These are phyloP conservation scores for Phoma sp. DNA, from an alignment of 2,329 filamentous ascomycete species.

Conservation along the genomic window DNA sequence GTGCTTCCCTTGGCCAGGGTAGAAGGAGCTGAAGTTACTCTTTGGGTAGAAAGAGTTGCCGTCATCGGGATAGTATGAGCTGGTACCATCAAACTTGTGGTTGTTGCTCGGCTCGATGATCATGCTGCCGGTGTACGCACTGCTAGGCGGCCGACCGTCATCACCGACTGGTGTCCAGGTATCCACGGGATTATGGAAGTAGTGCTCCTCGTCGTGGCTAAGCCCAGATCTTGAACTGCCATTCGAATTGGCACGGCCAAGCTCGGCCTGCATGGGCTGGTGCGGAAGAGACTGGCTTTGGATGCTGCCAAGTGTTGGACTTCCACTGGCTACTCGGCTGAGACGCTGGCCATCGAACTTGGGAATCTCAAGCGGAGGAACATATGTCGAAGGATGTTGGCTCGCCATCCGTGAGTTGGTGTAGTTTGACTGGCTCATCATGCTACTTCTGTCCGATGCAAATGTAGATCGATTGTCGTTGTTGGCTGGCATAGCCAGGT, in stretches of 20 bases:
- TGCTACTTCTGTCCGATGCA: conserved; percentile 50
- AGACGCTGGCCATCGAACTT: conserved; percentile 67
- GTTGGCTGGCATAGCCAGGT: conserved; percentile 66
- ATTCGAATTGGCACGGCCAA: conserved; percentile 48
- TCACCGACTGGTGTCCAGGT: conserved; percentile 49
- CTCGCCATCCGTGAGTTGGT: conserved; percentile 65
- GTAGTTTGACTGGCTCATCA: conserved; percentile 48
- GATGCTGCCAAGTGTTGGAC: conserved; percentile 69
- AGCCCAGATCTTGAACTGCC: conserved; percentile 44
- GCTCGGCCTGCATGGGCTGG: conserved; percentile 49
- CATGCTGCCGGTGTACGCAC: conserved; percentile 54
- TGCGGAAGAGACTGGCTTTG: conserved; percentile 55
- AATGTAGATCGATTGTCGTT: conserved; percentile 59
- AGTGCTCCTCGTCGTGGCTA: conserved; percentile 42
- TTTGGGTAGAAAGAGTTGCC: conserved; percentile 48
- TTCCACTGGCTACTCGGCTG: conserved; percentile 72
- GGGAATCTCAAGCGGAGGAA: conserved; percentile 67
- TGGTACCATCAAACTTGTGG: conserved; percentile 61
- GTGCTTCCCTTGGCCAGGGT: conserved; percentile 51
- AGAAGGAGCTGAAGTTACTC: conserved; percentile 64
- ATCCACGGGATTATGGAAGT: conserved; percentile 39
- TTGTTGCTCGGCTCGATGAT: conserved; percentile 52
- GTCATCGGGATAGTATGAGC: conserved; percentile 50
- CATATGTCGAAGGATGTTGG: conserved; percentile 69
- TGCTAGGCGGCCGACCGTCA: conserved; percentile 49